Percentiles rank a stretch among this genome's conserved stretches.
Evolutionary conservation across 2,329 filamentous ascomycete species (phyloP).

Genomic region (Fusarium anthophilum): DNA sequence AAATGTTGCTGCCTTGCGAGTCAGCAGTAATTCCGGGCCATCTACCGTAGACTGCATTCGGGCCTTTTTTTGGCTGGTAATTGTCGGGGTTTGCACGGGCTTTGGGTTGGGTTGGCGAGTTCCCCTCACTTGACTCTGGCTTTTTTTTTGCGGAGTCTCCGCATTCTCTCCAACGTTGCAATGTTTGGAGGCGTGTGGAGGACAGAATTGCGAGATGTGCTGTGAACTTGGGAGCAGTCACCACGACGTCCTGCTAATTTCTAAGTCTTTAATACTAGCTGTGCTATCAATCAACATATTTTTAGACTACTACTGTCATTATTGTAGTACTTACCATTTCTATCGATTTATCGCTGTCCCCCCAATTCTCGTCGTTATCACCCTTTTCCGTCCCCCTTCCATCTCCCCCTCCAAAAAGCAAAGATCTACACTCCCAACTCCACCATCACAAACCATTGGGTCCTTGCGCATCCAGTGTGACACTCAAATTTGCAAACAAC

Average conservation of each 20-base stretch:
- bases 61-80: slow-evolving; percentile 7
- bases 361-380: accelerated
- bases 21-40: not conserved
- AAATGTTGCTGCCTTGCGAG: slow-evolving; percentile 6
- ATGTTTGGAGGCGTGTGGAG: not conserved
- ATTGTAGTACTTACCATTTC: accelerated
- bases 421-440: slow-evolving; percentile 9
- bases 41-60: not conserved
- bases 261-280: accelerated
- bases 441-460: not conserved
- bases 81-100: slow-evolving; percentile 4
- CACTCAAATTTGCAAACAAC: slow-evolving; percentile 22
- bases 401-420: not conserved
- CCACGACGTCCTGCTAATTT: accelerated
- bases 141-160: slow-evolving; percentile 30
- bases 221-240: accelerated
- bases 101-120: not conserved
- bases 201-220: not conserved
- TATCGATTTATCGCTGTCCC: too few relatives aligned
- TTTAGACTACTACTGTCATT: accelerated
- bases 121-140: not conserved
- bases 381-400: not conserved
- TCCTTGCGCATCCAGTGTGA: not conserved
- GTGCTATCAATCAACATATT: accelerated
- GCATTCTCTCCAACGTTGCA: slow-evolving; percentile 30